These are phyloP conservation scores for Fusarium circinatum DNA, from an alignment of 2,329 filamentous ascomycete genomes.

Conservation along the genomic window DNA sequence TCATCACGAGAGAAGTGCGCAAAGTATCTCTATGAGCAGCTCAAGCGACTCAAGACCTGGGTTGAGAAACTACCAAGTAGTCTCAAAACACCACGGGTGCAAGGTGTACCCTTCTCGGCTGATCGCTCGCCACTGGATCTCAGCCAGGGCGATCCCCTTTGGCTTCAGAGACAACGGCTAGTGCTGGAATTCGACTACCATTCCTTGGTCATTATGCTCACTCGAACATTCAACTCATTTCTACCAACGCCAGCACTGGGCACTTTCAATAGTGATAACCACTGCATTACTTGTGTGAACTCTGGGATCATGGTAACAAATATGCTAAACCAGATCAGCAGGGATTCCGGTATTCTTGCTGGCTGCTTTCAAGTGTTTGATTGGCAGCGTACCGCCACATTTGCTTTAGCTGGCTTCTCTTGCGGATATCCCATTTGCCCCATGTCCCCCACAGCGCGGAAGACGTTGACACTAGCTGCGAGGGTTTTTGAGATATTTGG, in stretches of 20 bases:
- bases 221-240: slow-evolving; percentile 54
- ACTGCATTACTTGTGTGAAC: slow-evolving; percentile 37
- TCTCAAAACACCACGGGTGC: slow-evolving; percentile 51
- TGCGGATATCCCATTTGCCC: slow-evolving; percentile 44
- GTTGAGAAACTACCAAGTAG: slow-evolving; percentile 48
- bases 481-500: slow-evolving; percentile 26
- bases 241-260: slow-evolving; percentile 41
- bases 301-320: slow-evolving; percentile 44
- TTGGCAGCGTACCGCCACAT: slow-evolving; percentile 44
- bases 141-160: slow-evolving; percentile 51
- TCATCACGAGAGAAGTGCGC: slow-evolving; percentile 43
- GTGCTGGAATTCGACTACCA: slow-evolving; percentile 57
- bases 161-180: slow-evolving; percentile 55
- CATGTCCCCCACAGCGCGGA: slow-evolving; percentile 32
- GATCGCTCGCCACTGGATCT: slow-evolving; percentile 48
- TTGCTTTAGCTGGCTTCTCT: slow-evolving; percentile 36
- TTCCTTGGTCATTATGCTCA: slow-evolving; percentile 51
- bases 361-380: slow-evolving; percentile 44
- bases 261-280: slow-evolving; percentile 41
- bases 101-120: slow-evolving; percentile 51
- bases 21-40: slow-evolving; percentile 41
- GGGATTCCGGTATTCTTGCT: slow-evolving; percentile 42
- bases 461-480: slow-evolving; percentile 19
- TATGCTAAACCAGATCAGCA: slow-evolving; percentile 43
- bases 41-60: slow-evolving; percentile 46